phyloP scores from a whole-genome alignment of 1,284 basidiomycete species.

The Psilocybe mexicana region DNA sequence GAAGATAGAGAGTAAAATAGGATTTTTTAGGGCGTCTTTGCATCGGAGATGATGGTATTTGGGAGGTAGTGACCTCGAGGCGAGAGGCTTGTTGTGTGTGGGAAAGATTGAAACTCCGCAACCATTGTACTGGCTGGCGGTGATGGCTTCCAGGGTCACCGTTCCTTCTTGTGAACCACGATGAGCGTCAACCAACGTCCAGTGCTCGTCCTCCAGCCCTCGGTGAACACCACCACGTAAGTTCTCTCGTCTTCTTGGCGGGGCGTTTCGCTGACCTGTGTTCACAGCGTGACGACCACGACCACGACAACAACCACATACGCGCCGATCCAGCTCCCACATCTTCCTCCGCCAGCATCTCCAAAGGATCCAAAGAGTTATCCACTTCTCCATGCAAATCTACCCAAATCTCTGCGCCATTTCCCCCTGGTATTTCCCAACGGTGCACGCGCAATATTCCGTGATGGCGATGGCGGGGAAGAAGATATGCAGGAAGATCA shows the following conservation, averaged over 20 bases:
- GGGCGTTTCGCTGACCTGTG: constrained; percentile 22
- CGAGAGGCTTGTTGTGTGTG: neutral
- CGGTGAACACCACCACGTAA: constrained; percentile 77
- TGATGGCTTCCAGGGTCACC: constrained; percentile 14
- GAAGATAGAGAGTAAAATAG: neutral
- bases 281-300: constrained; percentile 75
- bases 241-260: constrained; percentile 25
- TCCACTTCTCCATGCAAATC: constrained; percentile 67
- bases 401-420: constrained; percentile 67
- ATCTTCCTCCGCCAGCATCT: constrained; percentile 63
- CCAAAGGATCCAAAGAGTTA: constrained; percentile 80
- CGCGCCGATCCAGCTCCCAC: constrained; percentile 75
- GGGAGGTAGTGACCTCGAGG: constrained; percentile 1
- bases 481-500: constrained; percentile 72
- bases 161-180: constrained; percentile 23
- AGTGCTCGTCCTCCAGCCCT: constrained; percentile 66
- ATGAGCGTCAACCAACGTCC: constrained; percentile 64
- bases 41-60: constrained; percentile 10
- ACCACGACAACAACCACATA: constrained; percentile 84
- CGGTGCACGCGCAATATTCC: constrained; percentile 74
- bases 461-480: constrained; percentile 62
- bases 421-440: constrained; percentile 80
- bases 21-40: neutral
- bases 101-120: constrained; percentile 18
- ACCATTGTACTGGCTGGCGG: neutral